A percentile compares a stretch with the other conserved stretches of the same genome.
Evolutionary conservation across 164 flowering plant genomes (phyloP).

Genomic region (Vitis riparia): DNA sequence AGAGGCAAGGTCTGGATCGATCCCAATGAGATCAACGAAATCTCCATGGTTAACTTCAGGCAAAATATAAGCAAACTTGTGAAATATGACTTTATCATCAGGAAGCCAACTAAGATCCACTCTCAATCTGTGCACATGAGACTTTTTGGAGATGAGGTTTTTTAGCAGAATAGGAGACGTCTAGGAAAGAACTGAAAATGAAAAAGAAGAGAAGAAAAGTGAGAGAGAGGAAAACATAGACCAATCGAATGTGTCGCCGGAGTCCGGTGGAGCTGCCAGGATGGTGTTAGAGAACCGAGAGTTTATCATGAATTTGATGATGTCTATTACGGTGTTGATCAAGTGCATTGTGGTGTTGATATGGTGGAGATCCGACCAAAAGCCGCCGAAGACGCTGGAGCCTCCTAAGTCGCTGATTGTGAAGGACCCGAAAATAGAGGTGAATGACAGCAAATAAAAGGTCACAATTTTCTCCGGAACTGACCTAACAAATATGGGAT

Average conservation of each 20-base stretch:
- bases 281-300: conserved; percentile 58
- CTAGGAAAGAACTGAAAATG: no score
- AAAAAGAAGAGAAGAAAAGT: no score
- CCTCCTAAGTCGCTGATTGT: conserved; percentile 43
- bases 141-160: no score
- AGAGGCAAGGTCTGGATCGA: conserved; percentile 45
- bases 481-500: no score
- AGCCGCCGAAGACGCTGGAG: conserved; percentile 27
- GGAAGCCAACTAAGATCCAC: conserved; percentile 45
- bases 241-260: conserved; percentile 41
- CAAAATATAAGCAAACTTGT: conserved; percentile 41
- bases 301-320: conserved; percentile 59
- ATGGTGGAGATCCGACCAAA: conserved; percentile 55
- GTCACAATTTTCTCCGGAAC: conserved; percentile 89
- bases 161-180: fast-evolving
- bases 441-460: conserved; percentile 73
- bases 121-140: conserved; percentile 34
- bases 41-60: conserved; percentile 46
- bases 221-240: conserved; percentile 33
- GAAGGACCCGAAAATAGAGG: conserved; percentile 54
- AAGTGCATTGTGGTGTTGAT: conserved; percentile 57
- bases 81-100: conserved; percentile 41
- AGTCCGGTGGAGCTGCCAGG: conserved; percentile 22
- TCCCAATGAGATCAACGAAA: conserved; percentile 40
- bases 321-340: conserved; percentile 74